phyloP scores from a whole-genome alignment of 169 alveolate species.

The Plasmodium gallinaceum region DNA sequence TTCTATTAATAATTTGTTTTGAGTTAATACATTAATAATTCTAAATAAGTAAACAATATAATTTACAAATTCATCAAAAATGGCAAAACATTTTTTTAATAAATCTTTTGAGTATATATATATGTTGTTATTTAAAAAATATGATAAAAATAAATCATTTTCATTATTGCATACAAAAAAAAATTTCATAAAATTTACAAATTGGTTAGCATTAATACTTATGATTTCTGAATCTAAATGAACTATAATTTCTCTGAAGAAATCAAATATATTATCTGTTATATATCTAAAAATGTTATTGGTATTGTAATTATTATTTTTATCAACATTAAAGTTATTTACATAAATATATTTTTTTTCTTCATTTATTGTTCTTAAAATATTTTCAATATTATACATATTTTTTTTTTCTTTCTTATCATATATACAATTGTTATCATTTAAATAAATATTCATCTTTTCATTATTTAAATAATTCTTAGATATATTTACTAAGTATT shows the following conservation, averaged over 20 bases:
- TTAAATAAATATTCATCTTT: constrained; percentile 14
- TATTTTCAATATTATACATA: constrained; percentile 5
- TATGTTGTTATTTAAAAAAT: constrained; percentile 11
- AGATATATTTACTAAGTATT: constrained; percentile 9
- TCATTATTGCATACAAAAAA: constrained; percentile 23
- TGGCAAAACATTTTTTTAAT: constrained; percentile 34
- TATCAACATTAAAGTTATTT: not conserved
- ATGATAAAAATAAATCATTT: constrained; percentile 31
- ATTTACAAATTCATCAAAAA: constrained; percentile 34
- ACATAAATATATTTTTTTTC: not conserved
- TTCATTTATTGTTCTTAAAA: constrained; percentile 5
- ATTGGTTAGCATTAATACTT: constrained; percentile 14
- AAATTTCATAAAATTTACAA: constrained; percentile 43
- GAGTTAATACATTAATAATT: constrained; percentile 9
- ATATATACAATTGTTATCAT: constrained; percentile 10
- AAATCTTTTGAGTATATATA: constrained; percentile 23
- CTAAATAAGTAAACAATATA: constrained; percentile 28
- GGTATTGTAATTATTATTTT: not conserved
- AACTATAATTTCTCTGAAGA: constrained; percentile 31
- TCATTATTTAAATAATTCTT: constrained; percentile 25
- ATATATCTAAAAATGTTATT: constrained; percentile 34
- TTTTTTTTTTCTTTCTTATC: not conserved
- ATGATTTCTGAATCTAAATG: constrained; percentile 39
- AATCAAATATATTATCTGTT: constrained; percentile 26
- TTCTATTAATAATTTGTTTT: not conserved